These are phyloP conservation scores for Pleurotus sapidus DNA, from an alignment of 768 basidiomycete genomes.

Conservation along the genomic window DNA sequence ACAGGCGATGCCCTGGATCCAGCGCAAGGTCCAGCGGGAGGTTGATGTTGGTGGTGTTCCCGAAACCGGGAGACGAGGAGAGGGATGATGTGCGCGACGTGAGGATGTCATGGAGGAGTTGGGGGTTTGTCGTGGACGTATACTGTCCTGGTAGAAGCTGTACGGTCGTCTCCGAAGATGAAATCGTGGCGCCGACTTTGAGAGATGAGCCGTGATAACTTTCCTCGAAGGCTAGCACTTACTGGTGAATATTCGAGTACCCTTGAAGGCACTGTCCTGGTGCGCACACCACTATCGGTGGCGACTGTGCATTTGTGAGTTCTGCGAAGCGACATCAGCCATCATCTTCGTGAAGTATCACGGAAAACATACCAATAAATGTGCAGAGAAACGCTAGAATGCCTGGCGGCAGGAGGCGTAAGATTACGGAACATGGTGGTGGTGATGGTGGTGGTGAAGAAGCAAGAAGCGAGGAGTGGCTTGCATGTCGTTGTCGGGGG, in stretches of 20 bases:
- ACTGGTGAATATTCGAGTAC: constrained; percentile 58
- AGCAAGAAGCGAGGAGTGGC: constrained; percentile 1
- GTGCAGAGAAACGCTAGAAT: constrained; percentile 2
- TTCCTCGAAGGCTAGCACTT: constrained; percentile 2
- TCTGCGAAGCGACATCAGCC: neutral
- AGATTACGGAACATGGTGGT: neutral
- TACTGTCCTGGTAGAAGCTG: constrained; percentile 64
- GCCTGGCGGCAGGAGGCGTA: neutral
- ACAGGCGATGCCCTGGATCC: constrained; percentile 51
- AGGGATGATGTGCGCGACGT: constrained; percentile 51
- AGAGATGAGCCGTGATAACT: too few species aligned
- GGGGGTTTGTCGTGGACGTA: constrained; percentile 54
- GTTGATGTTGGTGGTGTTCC: constrained; percentile 40
- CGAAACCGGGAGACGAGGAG: constrained; percentile 52
- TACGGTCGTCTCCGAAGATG: constrained; percentile 44
- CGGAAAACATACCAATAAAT: neutral
- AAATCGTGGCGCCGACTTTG: constrained; percentile 58
- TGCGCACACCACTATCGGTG: constrained; percentile 54
- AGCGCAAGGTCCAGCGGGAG: constrained; percentile 55
- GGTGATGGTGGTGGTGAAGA: neutral
- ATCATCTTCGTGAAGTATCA: neutral
- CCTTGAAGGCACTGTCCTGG: constrained; percentile 73
- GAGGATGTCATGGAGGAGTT: constrained; percentile 53
- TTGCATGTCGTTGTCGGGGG: too few species aligned
- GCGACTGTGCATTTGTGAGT: constrained; percentile 15